Conservation (phyloP, 2,329 filamentous ascomycete genomes). For the Reticulascus tulasneorum region DNA sequence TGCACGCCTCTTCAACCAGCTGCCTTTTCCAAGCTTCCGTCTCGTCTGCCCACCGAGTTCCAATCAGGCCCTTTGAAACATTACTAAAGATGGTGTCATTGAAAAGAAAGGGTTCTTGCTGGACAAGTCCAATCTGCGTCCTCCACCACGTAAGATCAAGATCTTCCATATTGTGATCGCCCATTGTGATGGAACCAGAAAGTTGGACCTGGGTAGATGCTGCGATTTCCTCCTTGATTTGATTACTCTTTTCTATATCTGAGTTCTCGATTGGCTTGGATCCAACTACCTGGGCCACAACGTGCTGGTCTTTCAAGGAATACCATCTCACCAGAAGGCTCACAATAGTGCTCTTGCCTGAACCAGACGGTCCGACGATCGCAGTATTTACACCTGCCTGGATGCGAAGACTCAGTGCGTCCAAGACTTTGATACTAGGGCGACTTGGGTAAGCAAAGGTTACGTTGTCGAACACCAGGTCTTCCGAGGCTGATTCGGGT, state of each 20-base stretch:
- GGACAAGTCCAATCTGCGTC: constrained; percentile 45
- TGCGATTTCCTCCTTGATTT: constrained; percentile 2
- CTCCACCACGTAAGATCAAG: constrained; percentile 36
- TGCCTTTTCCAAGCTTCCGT: constrained; percentile 33
- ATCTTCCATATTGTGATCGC: constrained; percentile 15
- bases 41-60: constrained; percentile 30
- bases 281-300: constrained; percentile 5
- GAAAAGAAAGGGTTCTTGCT: constrained; percentile 54
- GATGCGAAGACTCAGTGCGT: constrained; percentile 22
- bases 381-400: constrained; percentile 24
- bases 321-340: constrained; percentile 39
- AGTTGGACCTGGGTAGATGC: neutral
- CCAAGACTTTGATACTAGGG: constrained; percentile 28
- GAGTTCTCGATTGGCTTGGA: constrained; percentile 1
- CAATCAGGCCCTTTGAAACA: constrained; percentile 39
- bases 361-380: constrained; percentile 40
- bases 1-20: constrained; percentile 43
- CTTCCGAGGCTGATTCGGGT: constrained; percentile 15
- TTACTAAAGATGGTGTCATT: constrained; percentile 49
- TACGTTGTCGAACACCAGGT: constrained; percentile 16
- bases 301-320: constrained; percentile 13
- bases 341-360: constrained; percentile 41
- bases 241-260: constrained; percentile 1
- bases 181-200: constrained; percentile 11
- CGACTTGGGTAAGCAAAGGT: constrained; percentile 23